Percentiles rank a stretch among this genome's conserved stretches.
phyloP scores from a whole-genome alignment of 345 rosid species.

The Erysimum cheiranthoides region DNA sequence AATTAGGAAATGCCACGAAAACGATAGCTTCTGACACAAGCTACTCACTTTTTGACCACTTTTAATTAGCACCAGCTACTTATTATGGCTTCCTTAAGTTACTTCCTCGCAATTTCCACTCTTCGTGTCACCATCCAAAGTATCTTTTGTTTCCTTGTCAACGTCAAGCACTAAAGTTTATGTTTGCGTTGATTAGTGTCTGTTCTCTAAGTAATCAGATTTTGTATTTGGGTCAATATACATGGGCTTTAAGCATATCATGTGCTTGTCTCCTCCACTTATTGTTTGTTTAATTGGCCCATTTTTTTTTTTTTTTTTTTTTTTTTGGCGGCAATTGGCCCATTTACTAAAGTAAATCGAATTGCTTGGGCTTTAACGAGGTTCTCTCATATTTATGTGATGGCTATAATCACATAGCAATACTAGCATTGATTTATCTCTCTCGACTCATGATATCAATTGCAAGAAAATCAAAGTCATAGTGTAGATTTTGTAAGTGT shows the following conservation, averaged over 20 bases:
- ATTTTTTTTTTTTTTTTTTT: too few relatives aligned
- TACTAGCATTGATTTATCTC: neutral
- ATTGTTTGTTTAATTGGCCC: neutral
- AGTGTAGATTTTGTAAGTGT: neutral
- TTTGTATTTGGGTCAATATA: conserved; percentile 18
- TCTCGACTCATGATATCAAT: neutral
- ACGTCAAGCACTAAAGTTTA: conserved; percentile 16
- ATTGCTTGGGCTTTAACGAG: neutral
- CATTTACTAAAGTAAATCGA: too few relatives aligned
- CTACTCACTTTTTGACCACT: conserved; percentile 17
- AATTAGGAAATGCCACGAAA: conserved; percentile 8
- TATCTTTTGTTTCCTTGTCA: conserved; percentile 3
- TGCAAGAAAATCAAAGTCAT: neutral
- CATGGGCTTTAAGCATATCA: conserved; percentile 11
- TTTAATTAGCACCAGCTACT: neutral
- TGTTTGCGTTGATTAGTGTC: conserved; percentile 2
- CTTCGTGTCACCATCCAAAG: conserved; percentile 23
- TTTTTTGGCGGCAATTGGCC: too few relatives aligned
- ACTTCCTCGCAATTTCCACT: conserved; percentile 26
- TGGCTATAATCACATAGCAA: neutral
- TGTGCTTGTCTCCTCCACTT: neutral
- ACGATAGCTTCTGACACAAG: conserved; percentile 12
- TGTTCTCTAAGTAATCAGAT: neutral
- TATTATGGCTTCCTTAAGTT: neutral
- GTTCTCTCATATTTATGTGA: neutral